A percentile compares a stretch with the other conserved stretches of the same genome.
Evolutionary conservation across 495 filamentous ascomycete genomes (phyloP).

Genomic region (Penicilliopsis zonata): DNA sequence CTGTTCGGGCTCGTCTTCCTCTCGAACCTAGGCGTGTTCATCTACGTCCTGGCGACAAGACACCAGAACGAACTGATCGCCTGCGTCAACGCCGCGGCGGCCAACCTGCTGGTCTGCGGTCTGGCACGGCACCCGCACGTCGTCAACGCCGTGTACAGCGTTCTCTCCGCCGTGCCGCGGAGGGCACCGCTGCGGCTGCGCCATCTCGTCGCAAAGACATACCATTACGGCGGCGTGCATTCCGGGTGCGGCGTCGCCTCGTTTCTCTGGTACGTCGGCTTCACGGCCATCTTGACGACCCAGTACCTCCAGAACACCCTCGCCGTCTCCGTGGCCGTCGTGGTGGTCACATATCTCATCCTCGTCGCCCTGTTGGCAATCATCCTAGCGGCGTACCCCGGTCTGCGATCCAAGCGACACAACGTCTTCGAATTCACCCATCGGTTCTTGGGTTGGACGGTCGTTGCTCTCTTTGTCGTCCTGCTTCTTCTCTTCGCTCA

Average conservation of each 20-base stretch:
- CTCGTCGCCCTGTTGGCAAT: constrained; percentile 29
- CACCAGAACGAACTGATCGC: constrained; percentile 24
- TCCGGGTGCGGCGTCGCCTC: constrained; percentile 58
- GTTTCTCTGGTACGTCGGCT: constrained; percentile 56
- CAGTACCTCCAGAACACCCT: constrained; percentile 21
- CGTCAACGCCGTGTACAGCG: constrained; percentile 56
- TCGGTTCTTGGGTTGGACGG: constrained; percentile 41
- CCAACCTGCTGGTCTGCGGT: constrained; percentile 40
- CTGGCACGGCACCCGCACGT: constrained; percentile 64
- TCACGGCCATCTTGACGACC: constrained; percentile 38
- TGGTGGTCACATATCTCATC: constrained; percentile 27
- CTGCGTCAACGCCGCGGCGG: constrained; percentile 36
- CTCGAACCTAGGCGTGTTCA: constrained; percentile 39
- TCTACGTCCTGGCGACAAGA: constrained; percentile 23
- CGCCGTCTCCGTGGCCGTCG: constrained; percentile 17
- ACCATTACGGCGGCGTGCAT: constrained; percentile 69
- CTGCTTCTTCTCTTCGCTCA: constrained; percentile 25
- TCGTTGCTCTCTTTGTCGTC: constrained; percentile 35
- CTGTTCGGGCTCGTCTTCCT: constrained; percentile 41
- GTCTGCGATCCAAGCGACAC: constrained; percentile 34
- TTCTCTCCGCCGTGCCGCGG: constrained; percentile 46
- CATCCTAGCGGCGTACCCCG: constrained; percentile 29
- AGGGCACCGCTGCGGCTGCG: constrained; percentile 52
- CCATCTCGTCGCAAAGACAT: constrained; percentile 56
- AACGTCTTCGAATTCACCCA: constrained; percentile 46